Base-by-base conservation (phyloP, 1,139 yeast species). In the Ashbya aceris region DNA sequence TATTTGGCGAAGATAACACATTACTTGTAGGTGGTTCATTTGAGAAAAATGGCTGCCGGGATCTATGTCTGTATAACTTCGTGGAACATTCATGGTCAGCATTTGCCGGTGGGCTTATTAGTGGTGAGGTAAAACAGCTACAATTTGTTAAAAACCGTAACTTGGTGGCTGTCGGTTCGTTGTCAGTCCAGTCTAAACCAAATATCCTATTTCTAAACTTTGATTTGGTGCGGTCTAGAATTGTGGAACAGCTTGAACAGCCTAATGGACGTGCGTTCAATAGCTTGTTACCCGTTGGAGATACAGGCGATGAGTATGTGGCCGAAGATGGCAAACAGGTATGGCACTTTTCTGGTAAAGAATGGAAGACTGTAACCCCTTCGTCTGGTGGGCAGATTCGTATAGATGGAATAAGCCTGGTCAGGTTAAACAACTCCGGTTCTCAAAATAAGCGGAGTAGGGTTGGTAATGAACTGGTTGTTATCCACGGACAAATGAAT, bases 11-110 rank as follows among this genome's bases (percentile, higher is more conserved):
- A 27, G 69, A 69, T 7, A 59, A 70, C 20, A 68, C 72, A 20
- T 60, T 87, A 13, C 67, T 86, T 32, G 83, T 85, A 8, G 95
- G 85, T 39, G 98, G 98, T 14, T 69, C 76, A 38, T 85, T 85
- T 54, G 61, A 68, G 30, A 81, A 83, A 3, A 80, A 83, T 0
- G 65, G 68, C 36, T 86, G 96, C 63, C 62, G 68, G 2, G 74
- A 78, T 2, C 62, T 86, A 39, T 85, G 95, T 58, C 65, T 83
- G 35, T 86, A 77, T 58, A 83, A 82, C 51, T 61, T 81, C 44
- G 60, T 64, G 2, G 67, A 68, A 34, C 71, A 73, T 4, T 68
- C 75, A 38, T 81, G 85, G 91, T 67, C 64, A 34, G 65, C 76
- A 2, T 53, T 59, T 37, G 43, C 47, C 36, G 63, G 68, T 41